Conservation (phyloP, 2,329 filamentous ascomycete species). For the Cylindrodendrum hubeiense region DNA sequence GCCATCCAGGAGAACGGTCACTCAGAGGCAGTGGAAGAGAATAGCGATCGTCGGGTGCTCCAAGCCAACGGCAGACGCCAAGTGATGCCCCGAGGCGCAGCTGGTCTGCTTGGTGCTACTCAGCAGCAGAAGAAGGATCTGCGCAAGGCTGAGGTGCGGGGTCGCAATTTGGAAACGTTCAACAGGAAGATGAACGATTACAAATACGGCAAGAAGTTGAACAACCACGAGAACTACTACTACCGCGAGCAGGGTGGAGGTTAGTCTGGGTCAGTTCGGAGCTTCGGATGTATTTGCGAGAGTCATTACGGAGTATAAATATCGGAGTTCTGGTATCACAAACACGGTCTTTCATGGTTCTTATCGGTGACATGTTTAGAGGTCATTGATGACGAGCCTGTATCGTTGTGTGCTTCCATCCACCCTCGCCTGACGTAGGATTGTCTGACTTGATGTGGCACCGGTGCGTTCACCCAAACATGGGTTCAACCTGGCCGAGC, state of each 20-base stretch:
- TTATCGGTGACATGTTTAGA: neutral
- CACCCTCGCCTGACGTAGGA: too few relatives aligned
- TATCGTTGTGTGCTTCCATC: too few relatives aligned
- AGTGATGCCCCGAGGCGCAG: slow-evolving; percentile 76
- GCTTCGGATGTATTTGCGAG: neutral
- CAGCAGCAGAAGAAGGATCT: slow-evolving; percentile 81
- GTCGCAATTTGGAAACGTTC: slow-evolving; percentile 73
- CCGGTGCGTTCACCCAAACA: too few relatives aligned
- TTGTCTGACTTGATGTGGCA: too few relatives aligned
- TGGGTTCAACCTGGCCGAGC: too few relatives aligned
- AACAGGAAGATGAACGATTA: slow-evolving; percentile 74
- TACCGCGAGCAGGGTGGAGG: slow-evolving; percentile 62
- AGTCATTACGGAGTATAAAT: neutral
- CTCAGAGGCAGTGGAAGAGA: slow-evolving; percentile 50
- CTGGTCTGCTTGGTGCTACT: slow-evolving; percentile 82
- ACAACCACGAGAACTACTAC: slow-evolving; percentile 77
- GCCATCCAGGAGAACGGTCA: slow-evolving; percentile 63
- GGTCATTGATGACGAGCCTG: neutral
- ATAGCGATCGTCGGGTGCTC: slow-evolving; percentile 49
- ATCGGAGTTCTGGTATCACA: slow-evolving; percentile 1
- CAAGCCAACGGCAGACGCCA: slow-evolving; percentile 60
- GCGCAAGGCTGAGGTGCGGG: slow-evolving; percentile 74
- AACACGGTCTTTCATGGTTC: neutral
- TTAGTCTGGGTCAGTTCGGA: slow-evolving; percentile 44
- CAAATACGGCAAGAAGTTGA: slow-evolving; percentile 78